Conservation (phyloP, 2,329 filamentous ascomycete genomes). For the Alternaria tenuissima region DNA sequence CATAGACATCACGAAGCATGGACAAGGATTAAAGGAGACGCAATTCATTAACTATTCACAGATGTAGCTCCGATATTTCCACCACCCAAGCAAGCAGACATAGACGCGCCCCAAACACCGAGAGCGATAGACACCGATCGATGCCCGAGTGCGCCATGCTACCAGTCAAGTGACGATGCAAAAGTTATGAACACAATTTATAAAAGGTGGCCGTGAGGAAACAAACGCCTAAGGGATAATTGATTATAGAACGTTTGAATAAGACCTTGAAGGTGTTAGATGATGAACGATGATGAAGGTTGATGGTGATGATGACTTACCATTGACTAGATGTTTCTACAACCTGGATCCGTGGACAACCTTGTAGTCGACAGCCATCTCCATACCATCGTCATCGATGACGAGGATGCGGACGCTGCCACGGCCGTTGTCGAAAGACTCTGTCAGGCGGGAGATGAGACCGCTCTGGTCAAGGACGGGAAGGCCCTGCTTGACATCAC, state of each 20-base stretch:
- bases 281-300: background rate
- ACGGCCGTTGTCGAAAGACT: conserved; percentile 88
- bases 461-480: conserved; percentile 94
- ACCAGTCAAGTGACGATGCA: conserved; percentile 37
- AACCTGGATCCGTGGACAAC: conserved; percentile 82
- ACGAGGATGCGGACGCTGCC: conserved; percentile 95
- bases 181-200: conserved; percentile 52
- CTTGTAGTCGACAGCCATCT: conserved; percentile 99
- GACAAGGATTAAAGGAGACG: conserved; percentile 22
- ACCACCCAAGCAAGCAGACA: conserved; percentile 32
- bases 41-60: conserved; percentile 53
- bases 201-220: conserved; percentile 37
- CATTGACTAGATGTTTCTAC: conserved; percentile 55
- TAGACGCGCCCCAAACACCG: conserved; percentile 28
- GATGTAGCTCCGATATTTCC: conserved; percentile 41
- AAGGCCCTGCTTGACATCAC: conserved; percentile 96
- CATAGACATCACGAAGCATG: conserved; percentile 4
- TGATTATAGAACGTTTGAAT: conserved; percentile 41
- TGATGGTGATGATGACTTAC: conserved; percentile 26
- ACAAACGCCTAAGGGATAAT: conserved; percentile 46
- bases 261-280: conserved; percentile 34
- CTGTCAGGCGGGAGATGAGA: conserved; percentile 80
- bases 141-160: conserved; percentile 29
- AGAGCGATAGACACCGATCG: conserved; percentile 23
- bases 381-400: conserved; percentile 89